phyloP scores from a whole-genome alignment of 371 early-diverging fungal species.

The Mucor plumbeus region DNA sequence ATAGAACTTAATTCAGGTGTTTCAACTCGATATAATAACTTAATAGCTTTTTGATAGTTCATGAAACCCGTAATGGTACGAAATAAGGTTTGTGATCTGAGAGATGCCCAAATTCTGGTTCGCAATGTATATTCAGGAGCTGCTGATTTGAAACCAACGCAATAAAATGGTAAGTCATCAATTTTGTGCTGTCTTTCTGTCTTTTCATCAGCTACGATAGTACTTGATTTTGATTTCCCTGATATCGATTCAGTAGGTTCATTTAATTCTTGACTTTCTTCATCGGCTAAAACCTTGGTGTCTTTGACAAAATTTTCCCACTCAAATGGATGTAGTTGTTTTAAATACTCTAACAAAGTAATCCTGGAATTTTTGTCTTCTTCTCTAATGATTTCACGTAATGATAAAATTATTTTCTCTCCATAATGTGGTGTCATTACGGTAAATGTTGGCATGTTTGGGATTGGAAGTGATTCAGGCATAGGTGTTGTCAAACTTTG shows the following conservation, averaged over 20 bases:
- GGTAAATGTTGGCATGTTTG: conserved; percentile 87
- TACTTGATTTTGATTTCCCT: conserved; percentile 12
- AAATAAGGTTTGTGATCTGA: conserved; percentile 87
- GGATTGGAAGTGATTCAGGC: conserved; percentile 83
- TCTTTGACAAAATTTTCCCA: conserved; percentile 93
- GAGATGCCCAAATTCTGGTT: conserved; percentile 90
- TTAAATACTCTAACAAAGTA: conserved; percentile 84
- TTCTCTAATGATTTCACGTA: conserved; percentile 85
- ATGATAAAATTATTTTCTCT: conserved; percentile 84
- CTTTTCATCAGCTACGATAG: conserved; percentile 36
- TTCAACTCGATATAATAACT: conserved; percentile 81
- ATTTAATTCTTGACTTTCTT: conserved; percentile 26
- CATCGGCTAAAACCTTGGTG: conserved; percentile 80
- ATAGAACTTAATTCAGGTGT: conserved; percentile 69
- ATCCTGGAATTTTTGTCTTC: conserved; percentile 81
- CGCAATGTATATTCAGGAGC: conserved; percentile 84
- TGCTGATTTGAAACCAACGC: conserved; percentile 83
- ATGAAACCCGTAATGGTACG: conserved; percentile 89
- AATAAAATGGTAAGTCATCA: conserved; percentile 82
- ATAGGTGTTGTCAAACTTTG: conserved; percentile 85
- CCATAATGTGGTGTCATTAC: conserved; percentile 88
- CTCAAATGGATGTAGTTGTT: conserved; percentile 81
- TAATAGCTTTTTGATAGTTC: conserved; percentile 87
- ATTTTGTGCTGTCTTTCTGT: conserved; percentile 58
- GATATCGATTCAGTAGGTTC: background rate